Evolutionary conservation across 2,329 filamentous ascomycete genomes (phyloP).

Genomic region (Fusarium subglutinans): DNA sequence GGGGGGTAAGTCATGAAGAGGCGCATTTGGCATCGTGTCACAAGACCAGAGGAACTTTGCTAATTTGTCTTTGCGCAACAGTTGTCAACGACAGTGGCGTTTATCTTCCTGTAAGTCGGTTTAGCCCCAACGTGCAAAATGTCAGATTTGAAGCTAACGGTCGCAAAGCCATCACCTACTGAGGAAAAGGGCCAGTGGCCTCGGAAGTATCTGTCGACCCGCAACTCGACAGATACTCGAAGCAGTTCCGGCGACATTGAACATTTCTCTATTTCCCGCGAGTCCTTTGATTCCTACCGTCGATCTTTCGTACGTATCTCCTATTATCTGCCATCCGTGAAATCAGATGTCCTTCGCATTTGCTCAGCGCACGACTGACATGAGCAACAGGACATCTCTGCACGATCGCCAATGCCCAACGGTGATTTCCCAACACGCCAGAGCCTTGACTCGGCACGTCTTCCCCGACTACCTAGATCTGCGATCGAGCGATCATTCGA

Average conservation of each 20-base stretch:
- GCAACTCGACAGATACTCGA: constrained; percentile 63
- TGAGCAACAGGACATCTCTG: constrained; percentile 80
- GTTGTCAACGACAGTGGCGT: constrained; percentile 96
- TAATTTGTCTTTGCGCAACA: constrained; percentile 52
- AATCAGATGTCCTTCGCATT: not conserved
- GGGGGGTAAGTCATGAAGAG: constrained; percentile 20
- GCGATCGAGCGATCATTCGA: constrained; percentile 68
- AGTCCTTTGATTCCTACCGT: constrained; percentile 96
- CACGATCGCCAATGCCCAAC: constrained; percentile 77
- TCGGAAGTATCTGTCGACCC: constrained; percentile 60
- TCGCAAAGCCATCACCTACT: constrained; percentile 78
- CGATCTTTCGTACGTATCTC: constrained; percentile 82
- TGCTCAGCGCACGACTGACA: constrained; percentile 29
- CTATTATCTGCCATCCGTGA: not conserved
- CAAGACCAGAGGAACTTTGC: constrained; percentile 38
- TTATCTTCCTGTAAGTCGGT: constrained; percentile 80
- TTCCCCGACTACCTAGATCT: constrained; percentile 69
- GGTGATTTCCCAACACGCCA: constrained; percentile 73
- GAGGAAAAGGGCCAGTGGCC: constrained; percentile 87
- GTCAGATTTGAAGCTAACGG: constrained; percentile 12
- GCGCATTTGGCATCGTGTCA: constrained; percentile 33
- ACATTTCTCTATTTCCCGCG: constrained; percentile 92
- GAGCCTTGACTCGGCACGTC: constrained; percentile 80
- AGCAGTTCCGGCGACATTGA: constrained; percentile 83
- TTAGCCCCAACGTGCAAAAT: not conserved